Conservation (phyloP, 2,329 filamentous ascomycete genomes). For the Cordyceps cateniannulata region DNA sequence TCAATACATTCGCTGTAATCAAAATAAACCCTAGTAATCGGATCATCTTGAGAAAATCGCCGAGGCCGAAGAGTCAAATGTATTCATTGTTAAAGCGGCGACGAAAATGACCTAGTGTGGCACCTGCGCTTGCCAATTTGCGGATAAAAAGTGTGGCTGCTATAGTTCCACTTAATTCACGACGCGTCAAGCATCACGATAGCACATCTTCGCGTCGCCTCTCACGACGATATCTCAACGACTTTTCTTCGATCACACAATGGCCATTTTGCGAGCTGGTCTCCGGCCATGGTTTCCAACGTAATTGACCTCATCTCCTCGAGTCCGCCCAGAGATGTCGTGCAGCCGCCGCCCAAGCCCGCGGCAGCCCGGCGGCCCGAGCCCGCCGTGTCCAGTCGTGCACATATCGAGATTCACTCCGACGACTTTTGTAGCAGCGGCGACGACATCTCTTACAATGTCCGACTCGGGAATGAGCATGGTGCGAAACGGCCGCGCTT, state of each 20-base stretch:
- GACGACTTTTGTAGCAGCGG: conserved; percentile 10
- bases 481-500: neutral
- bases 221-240: neutral
- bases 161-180: too few relatives aligned
- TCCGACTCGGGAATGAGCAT: neutral
- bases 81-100: too few relatives aligned
- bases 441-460: neutral
- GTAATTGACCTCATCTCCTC: conserved; percentile 33
- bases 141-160: too few relatives aligned
- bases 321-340: conserved; percentile 21
- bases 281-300: conserved; percentile 23
- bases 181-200: neutral
- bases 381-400: neutral
- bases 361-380: neutral
- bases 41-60: too few relatives aligned
- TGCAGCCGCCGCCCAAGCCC: neutral
- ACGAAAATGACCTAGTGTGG: neutral
- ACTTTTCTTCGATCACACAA: neutral
- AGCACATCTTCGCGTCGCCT: neutral
- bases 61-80: too few relatives aligned
- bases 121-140: neutral
- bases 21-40: too few relatives aligned
- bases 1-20: too few relatives aligned
- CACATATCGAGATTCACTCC: conserved; percentile 3
- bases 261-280: conserved; percentile 4